Evolutionary conservation across 805 yeast species (phyloP).

Genomic region (Wickerhamiella azymoides): DNA sequence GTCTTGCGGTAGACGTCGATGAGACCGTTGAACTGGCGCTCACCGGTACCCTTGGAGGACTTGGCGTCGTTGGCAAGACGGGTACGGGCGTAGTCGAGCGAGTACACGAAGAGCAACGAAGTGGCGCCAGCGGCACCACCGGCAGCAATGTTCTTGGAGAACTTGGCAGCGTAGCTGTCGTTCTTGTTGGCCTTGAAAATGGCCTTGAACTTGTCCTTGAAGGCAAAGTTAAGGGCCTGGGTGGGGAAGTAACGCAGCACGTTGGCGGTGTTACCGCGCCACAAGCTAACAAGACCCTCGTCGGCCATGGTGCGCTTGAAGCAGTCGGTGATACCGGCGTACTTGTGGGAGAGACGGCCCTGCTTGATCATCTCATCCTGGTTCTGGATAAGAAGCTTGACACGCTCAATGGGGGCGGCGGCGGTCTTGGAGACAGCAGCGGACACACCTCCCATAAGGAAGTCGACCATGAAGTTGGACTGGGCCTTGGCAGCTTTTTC

Average conservation of each 20-base stretch:
- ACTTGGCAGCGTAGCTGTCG: slow-evolving; percentile 74
- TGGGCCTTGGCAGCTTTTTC: slow-evolving; percentile 9
- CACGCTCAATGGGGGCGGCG: slow-evolving; percentile 92
- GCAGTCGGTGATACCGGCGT: slow-evolving; percentile 81
- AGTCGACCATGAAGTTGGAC: slow-evolving; percentile 34
- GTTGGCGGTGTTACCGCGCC: slow-evolving; percentile 98
- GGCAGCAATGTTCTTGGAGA: slow-evolving; percentile 90
- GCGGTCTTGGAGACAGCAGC: slow-evolving; percentile 95
- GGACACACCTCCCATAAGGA: slow-evolving; percentile 96
- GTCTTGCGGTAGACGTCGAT: slow-evolving; percentile 90
- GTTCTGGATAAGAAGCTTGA: slow-evolving; percentile 83
- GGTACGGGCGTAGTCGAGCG: slow-evolving; percentile 93
- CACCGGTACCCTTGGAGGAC: slow-evolving; percentile 55
- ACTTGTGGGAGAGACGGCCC: slow-evolving; percentile 75
- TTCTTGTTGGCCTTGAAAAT: slow-evolving; percentile 87
- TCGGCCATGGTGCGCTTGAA: slow-evolving; percentile 82
- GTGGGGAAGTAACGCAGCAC: slow-evolving; percentile 97
- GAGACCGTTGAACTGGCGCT: slow-evolving; percentile 90
- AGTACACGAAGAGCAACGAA: slow-evolving; percentile 77
- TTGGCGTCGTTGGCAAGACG: slow-evolving; percentile 95
- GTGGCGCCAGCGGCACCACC: slow-evolving; percentile 97
- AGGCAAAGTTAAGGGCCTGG: slow-evolving; percentile 91
- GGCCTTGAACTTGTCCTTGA: slow-evolving; percentile 88
- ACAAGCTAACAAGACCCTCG: slow-evolving; percentile 81
- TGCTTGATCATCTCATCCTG: slow-evolving; percentile 94